These are phyloP conservation scores for Cystofilobasidium ferigula DNA, from an alignment of 768 basidiomycete genomes.

Conservation along the genomic window DNA sequence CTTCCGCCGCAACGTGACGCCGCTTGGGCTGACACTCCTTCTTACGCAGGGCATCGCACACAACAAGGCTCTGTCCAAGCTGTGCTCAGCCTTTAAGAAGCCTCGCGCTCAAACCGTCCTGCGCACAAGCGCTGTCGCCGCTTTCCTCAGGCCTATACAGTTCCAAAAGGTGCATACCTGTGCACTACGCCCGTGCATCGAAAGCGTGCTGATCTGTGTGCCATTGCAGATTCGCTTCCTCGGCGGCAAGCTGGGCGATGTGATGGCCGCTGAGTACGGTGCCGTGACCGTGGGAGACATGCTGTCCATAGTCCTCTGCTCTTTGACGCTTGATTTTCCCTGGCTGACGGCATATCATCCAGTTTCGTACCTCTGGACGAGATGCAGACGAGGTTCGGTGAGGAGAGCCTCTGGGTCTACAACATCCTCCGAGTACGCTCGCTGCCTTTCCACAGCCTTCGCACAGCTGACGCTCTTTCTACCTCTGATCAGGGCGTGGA, in stretches of 20 bases:
- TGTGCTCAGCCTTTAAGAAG: slow-evolving; percentile 84
- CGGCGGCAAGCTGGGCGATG: slow-evolving; percentile 85
- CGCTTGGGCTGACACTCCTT: not conserved
- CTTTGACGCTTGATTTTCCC: slow-evolving; percentile 4
- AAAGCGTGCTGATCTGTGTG: not conserved
- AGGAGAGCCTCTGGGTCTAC: slow-evolving; percentile 68
- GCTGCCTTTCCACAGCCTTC: not conserved
- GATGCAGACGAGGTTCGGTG: slow-evolving; percentile 41
- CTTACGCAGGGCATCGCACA: slow-evolving; percentile 63
- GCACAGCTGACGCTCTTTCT: no score
- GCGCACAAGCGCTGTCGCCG: slow-evolving; percentile 67
- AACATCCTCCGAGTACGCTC: slow-evolving; percentile 65
- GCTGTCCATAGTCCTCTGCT: slow-evolving; percentile 48
- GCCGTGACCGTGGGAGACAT: slow-evolving; percentile 83
- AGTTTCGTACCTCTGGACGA: slow-evolving; percentile 39
- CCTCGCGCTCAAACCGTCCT: slow-evolving; percentile 82
- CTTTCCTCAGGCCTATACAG: slow-evolving; percentile 69
- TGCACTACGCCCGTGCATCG: not conserved
- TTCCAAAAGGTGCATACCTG: slow-evolving; percentile 62
- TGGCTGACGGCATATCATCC: not conserved
- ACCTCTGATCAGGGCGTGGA: slow-evolving; percentile 54
- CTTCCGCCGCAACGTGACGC: no score
- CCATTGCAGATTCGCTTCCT: slow-evolving; percentile 71
- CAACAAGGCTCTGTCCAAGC: slow-evolving; percentile 93
- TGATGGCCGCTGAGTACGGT: slow-evolving; percentile 76